Evolutionary conservation across 139 green algal genomes (phyloP).

Genomic region (Micromonas commoda): DNA sequence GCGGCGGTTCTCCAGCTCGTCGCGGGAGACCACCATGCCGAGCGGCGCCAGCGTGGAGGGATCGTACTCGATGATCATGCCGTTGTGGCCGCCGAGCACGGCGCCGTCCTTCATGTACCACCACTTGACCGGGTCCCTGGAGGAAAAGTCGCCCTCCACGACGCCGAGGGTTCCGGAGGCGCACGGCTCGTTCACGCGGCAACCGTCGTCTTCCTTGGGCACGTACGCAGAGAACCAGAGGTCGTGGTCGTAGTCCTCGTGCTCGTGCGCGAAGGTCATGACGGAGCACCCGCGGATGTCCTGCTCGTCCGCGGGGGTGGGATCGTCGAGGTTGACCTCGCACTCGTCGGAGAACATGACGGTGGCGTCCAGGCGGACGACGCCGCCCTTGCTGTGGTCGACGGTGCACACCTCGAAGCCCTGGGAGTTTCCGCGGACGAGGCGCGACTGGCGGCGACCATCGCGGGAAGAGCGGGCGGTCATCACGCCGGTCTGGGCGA

Average conservation of each 20-base stretch:
- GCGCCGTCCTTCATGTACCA: conserved; percentile 27
- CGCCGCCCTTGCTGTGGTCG: conserved; percentile 29
- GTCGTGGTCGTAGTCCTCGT: conserved; percentile 33
- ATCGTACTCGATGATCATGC: conserved; percentile 35
- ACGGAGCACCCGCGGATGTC: conserved; percentile 5
- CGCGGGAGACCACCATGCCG: conserved; percentile 24
- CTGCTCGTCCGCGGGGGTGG: no score
- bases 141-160: conserved; percentile 25
- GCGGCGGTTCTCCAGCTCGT: conserved; percentile 27
- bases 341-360: conserved; percentile 20
- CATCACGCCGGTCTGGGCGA: conserved; percentile 38
- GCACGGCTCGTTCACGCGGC: conserved; percentile 21
- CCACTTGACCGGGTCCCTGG: conserved; percentile 21
- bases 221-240: conserved; percentile 26
- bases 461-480: conserved; percentile 35
- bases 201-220: conserved; percentile 19
- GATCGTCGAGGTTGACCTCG: conserved; percentile 12
- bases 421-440: conserved; percentile 28
- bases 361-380: conserved; percentile 27
- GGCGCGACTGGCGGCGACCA: conserved; percentile 39
- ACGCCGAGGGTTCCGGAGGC: no score
- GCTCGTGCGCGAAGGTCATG: conserved; percentile 26
- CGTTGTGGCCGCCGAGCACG: conserved; percentile 28
- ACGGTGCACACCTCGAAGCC: conserved; percentile 38
- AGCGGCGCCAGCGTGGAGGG: conserved; percentile 27